Base-by-base conservation (phyloP, 495 filamentous ascomycete genomes). In the Cudoniella acicularis region DNA sequence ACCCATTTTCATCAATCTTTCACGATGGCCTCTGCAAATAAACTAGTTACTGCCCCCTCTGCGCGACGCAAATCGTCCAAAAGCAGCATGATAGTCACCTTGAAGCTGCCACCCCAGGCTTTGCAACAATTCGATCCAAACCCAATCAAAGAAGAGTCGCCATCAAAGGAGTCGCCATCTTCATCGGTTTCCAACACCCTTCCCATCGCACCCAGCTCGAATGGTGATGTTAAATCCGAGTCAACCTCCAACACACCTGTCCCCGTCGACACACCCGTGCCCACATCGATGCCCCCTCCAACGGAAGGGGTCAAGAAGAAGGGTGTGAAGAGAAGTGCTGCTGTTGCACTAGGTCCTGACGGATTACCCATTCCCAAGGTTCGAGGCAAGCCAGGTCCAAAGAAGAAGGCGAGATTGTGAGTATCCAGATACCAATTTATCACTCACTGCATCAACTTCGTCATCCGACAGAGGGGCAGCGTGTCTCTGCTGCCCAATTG, bases 351-450 rank as follows among this genome's bases (percentile, higher is more conserved):
- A 64, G 80, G 76, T 40, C 76, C 76, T 45, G 82, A 88, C 61
- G 70, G 77, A 8, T 64, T 76, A 13, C 75, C 85, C 23, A 91
- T 41, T 24, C 48, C 48, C 9, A 63, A 89, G 73, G 79, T 85
- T 36, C 75, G 88, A 62, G 88, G 90, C 56, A 92, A 96, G 77
- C 92, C 94, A 6, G 91, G 91, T 17, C 91, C 93, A 0, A 98
- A 97, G 82, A 97, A 96, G 83, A 92, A 93, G 73, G 85, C 88
- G 64, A 85, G 84, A 81, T 74, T 96, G 94, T 98, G 87, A 82
- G 90, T 86, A 56, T 11, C 62, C n/a, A n/a, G n/a, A n/a, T n/a
- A n/a, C n/a, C n/a, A n/a, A n/a, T n/a, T n/a, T n/a, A n/a, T n/a
- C n/a, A n/a, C n/a, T n/a, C 20, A 11, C 45, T 48, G 18, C 45